phyloP scores from a whole-genome alignment of 768 basidiomycete species.

The Kwoniella botswanensis region DNA sequence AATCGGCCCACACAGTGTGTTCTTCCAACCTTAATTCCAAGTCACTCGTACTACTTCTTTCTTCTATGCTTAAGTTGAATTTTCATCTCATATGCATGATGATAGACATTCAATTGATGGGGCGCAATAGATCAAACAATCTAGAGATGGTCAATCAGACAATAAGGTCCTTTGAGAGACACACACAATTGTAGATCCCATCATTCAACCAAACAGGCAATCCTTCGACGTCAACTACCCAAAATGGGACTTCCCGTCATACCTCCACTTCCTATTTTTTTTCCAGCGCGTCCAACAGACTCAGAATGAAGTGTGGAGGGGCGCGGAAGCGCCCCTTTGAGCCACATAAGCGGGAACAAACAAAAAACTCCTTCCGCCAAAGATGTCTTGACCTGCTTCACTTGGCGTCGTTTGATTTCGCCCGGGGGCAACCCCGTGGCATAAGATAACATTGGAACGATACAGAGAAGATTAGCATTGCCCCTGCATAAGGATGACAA shows the following conservation, averaged over 20 bases:
- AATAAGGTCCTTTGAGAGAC: not conserved
- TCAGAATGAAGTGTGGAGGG: not conserved
- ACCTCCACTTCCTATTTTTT: not conserved
- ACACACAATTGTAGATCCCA: not conserved
- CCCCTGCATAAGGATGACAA: constrained; percentile 99
- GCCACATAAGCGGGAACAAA: not conserved
- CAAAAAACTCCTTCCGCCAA: not conserved
- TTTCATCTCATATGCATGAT: not conserved
- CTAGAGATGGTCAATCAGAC: not conserved
- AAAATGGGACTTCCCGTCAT: not conserved
- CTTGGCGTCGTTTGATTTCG: not conserved
- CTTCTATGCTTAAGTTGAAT: not conserved
- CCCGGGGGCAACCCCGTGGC: constrained; percentile 63
- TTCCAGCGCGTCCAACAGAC: not conserved
- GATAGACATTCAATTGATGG: not conserved
- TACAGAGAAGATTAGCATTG: constrained; percentile 99
- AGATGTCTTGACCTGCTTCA: not conserved
- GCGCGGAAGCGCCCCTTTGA: not conserved
- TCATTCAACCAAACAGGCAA: not conserved
- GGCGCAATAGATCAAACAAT: not conserved
- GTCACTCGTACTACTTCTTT: not conserved
- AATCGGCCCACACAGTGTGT: not conserved
- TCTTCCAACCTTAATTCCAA: not conserved
- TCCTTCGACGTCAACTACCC: not conserved
- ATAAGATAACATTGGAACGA: constrained; percentile 99